phyloP scores from a whole-genome alignment of 1,139 yeast genomes.

The Debaryomyces psychrophilus region DNA sequence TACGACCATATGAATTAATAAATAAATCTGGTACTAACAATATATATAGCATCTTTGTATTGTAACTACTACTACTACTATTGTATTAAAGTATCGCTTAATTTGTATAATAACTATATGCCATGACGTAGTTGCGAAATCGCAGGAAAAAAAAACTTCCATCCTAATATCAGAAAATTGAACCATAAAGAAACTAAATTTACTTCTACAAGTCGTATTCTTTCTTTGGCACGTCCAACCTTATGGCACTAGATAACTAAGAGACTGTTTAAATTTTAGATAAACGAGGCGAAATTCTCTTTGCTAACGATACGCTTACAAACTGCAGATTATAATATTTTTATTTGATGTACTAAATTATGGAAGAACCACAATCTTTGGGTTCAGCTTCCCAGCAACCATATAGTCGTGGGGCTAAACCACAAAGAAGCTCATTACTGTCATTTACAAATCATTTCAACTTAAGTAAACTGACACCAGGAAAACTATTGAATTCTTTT shows the following conservation, averaged over 20 bases:
- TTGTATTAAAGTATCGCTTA: not conserved
- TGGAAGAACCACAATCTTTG: not conserved
- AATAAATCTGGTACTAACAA: too few relatives aligned
- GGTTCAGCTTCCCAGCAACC: not conserved
- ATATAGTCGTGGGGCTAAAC: not conserved
- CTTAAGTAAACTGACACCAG: conserved; percentile 23
- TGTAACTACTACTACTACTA: too few relatives aligned
- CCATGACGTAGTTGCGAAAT: conserved; percentile 4
- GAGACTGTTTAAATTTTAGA: not conserved
- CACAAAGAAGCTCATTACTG: not conserved
- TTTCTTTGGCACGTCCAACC: not conserved
- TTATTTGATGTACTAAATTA: conserved; percentile 1
- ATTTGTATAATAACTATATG: not conserved
- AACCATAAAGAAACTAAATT: not conserved
- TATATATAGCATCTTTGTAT: not conserved
- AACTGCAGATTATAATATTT: not conserved
- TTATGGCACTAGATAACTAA: not conserved
- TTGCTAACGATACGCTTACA: not conserved
- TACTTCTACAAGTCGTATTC: not conserved
- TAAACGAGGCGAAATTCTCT: not conserved
- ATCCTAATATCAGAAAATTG: not conserved
- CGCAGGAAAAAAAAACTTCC: not conserved
- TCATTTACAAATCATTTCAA: not conserved
- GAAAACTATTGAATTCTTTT: conserved; percentile 23
- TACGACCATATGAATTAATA: not conserved